Percentiles rank a stretch among this genome's conserved stretches.
Conservation (phyloP, 352 stramenopile genomes). For the Thraustotheca clavata region DNA sequence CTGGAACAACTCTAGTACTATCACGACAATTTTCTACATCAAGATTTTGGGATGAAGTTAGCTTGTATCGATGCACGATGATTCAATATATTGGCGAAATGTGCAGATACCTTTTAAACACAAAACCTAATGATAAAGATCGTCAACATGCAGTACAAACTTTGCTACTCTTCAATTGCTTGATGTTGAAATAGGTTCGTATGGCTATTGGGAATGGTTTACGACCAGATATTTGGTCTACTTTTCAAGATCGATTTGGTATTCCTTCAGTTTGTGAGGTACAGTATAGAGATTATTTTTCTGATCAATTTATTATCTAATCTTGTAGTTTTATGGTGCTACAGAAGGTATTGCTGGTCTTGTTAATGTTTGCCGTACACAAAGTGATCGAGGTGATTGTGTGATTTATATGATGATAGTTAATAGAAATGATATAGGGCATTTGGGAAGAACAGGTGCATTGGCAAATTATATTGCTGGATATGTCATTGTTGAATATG, state of each 20-base stretch:
- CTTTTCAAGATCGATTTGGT: slow-evolving; percentile 80
- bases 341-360: slow-evolving; percentile 83
- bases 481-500: slow-evolving; percentile 64
- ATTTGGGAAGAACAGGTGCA: slow-evolving; percentile 51
- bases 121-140: slow-evolving; percentile 38
- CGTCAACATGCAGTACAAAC: slow-evolving; percentile 34
- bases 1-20: slow-evolving; percentile 65
- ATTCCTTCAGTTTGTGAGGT: slow-evolving; percentile 77
- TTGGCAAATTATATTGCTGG: slow-evolving; percentile 45
- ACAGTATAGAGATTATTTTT: not conserved
- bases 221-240: slow-evolving; percentile 78
- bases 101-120: slow-evolving; percentile 75
- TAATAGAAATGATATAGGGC: slow-evolving; percentile 21
- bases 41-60: slow-evolving; percentile 71
- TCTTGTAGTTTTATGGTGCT: slow-evolving; percentile 76
- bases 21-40: slow-evolving; percentile 62
- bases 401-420: not conserved
- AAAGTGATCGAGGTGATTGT: slow-evolving; percentile 32
- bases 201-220: slow-evolving; percentile 88
- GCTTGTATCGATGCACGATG: slow-evolving; percentile 54
- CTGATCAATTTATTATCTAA: not conserved
- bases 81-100: slow-evolving; percentile 90
- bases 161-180: not conserved
- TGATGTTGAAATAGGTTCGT: slow-evolving; percentile 34
- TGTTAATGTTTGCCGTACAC: slow-evolving; percentile 61